Conservation (phyloP, 148 eudicot species). For the Chenopodium berlandieri region DNA sequence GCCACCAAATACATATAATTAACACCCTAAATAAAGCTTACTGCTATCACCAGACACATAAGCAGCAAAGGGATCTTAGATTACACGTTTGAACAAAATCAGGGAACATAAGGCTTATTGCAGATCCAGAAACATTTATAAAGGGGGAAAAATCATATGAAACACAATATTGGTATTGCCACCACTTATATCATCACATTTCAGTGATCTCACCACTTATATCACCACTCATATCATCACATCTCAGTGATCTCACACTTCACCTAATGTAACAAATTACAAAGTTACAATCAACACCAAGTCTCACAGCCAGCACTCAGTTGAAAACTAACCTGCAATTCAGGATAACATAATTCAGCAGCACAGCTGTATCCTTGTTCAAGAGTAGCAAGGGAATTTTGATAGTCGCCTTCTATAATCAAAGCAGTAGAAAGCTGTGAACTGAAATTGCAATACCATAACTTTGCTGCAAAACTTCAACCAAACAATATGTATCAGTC, state of each 20-base stretch:
- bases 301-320: not conserved
- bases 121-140: not conserved
- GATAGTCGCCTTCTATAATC: constrained; percentile 86
- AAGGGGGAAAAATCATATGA: not conserved
- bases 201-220: not conserved
- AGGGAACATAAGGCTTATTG: not conserved
- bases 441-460: constrained; percentile 95
- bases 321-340: constrained; percentile 72
- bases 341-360: constrained; percentile 72
- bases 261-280: not conserved
- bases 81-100: not conserved
- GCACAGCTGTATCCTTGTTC: constrained; percentile 63
- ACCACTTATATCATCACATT: not conserved
- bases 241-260: not conserved
- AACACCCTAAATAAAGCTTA: too few species aligned
- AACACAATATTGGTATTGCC: not conserved
- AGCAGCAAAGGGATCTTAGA: not conserved
- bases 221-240: not conserved
- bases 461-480: constrained; percentile 70
- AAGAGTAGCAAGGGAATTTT: constrained; percentile 66
- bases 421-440: constrained; percentile 95
- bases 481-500: constrained; percentile 15
- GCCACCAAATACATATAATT: not conserved
- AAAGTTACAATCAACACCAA: not conserved
- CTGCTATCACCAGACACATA: too few species aligned